Conservation (phyloP, 176 grass and related monocot species). For the Zizania latifolia region DNA sequence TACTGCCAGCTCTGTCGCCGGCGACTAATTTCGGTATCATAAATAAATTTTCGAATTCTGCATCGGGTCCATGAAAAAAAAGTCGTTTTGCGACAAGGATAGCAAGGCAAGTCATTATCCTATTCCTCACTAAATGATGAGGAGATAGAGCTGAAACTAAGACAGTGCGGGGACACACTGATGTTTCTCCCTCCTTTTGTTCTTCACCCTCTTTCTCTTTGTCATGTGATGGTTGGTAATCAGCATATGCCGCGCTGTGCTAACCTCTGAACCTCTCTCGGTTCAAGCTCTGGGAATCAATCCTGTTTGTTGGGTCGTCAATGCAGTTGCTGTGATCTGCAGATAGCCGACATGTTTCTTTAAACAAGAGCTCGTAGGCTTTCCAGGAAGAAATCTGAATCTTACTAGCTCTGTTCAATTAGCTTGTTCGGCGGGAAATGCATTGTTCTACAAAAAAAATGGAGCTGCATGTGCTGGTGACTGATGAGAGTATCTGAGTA, state of each 20-base stretch:
- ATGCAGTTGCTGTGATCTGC: neutral
- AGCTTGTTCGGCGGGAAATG: too few relatives aligned
- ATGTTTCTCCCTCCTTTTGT: slow-evolving; percentile 20
- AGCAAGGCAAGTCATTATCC: slow-evolving; percentile 34
- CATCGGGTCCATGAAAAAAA: too few relatives aligned
- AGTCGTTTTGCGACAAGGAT: too few relatives aligned
- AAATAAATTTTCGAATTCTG: too few relatives aligned
- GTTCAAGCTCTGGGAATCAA: neutral
- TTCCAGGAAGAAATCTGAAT: slow-evolving; percentile 23
- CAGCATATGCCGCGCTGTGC: neutral
- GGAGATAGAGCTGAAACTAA: slow-evolving; percentile 27
- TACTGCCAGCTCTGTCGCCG: neutral
- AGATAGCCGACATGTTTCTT: slow-evolving; percentile 26
- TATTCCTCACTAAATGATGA: slow-evolving; percentile 44
- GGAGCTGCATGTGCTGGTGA: neutral
- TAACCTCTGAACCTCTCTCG: neutral
- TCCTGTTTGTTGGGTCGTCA: neutral
- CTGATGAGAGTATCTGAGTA: neutral
- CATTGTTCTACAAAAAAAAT: too few relatives aligned
- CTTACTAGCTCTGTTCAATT: neutral
- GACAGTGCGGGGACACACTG: slow-evolving; percentile 12
- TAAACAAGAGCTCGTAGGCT: slow-evolving; percentile 4
- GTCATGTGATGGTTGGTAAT: slow-evolving; percentile 24
- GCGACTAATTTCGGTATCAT: too few relatives aligned
- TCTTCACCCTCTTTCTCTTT: neutral